Evolutionary conservation across 495 filamentous ascomycete species (phyloP).

Genomic region (Cudoniella acicularis): DNA sequence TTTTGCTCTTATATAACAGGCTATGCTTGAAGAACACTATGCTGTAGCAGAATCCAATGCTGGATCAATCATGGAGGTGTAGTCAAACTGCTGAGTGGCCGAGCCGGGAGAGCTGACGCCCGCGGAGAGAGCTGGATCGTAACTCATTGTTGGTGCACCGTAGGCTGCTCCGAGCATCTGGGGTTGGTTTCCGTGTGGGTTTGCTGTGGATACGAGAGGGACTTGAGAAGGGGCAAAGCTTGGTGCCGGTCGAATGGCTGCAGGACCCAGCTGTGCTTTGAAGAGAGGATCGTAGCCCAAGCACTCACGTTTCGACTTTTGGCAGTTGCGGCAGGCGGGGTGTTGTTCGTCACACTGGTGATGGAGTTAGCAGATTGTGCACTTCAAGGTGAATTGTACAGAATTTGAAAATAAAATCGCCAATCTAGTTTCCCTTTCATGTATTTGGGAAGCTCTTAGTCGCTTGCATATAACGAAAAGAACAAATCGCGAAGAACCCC

Average conservation of each 20-base stretch:
- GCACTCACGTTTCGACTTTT: constrained; percentile 97
- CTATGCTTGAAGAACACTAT: too few relatives aligned
- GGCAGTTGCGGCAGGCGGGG: constrained; percentile 93
- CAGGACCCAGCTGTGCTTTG: constrained; percentile 76
- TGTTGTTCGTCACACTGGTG: constrained; percentile 92
- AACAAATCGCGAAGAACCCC: constrained; percentile 27
- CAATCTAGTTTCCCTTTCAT: constrained; percentile 44
- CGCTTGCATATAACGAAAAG: constrained; percentile 34
- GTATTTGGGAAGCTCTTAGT: constrained; percentile 42
- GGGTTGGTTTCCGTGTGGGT: constrained; percentile 31
- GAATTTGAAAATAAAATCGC: constrained; percentile 30
- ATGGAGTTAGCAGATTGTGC: neutral
- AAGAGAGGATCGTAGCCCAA: constrained; percentile 98
- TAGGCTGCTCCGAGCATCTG: constrained; percentile 34
- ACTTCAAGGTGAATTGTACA: constrained; percentile 28
- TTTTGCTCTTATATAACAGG: too few relatives aligned
- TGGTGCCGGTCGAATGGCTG: constrained; percentile 69
- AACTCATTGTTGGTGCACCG: constrained; percentile 27
- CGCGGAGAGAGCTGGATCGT: constrained; percentile 36
- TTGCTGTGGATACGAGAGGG: constrained; percentile 27
- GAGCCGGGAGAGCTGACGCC: constrained; percentile 48
- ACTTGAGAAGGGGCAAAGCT: constrained; percentile 27
- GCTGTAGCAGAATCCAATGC: constrained; percentile 57
- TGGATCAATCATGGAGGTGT: constrained; percentile 70
- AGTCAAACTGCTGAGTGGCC: constrained; percentile 63